Conservation (phyloP, 768 basidiomycete species). For the Serendipita sp. region DNA sequence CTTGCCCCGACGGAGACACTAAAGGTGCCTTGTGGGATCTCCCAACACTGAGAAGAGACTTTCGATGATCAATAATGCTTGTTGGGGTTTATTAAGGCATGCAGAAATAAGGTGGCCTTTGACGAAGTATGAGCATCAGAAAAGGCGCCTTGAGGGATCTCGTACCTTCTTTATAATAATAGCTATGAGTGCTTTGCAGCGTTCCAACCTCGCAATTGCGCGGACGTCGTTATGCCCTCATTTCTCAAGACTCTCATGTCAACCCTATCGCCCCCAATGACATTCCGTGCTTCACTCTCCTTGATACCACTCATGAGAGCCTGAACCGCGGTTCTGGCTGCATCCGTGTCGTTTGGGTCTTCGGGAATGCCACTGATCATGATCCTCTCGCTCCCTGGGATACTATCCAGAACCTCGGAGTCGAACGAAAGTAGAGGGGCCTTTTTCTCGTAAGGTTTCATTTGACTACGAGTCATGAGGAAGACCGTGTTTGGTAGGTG, state of each 20-base stretch:
- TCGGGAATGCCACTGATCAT: neutral
- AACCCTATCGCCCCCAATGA: neutral
- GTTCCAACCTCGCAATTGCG: neutral
- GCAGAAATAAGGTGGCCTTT: too few relatives aligned
- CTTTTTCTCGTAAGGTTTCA: neutral
- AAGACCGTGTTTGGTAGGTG: neutral
- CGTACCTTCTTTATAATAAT: too few relatives aligned
- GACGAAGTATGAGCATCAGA: too few relatives aligned
- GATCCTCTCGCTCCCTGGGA: neutral
- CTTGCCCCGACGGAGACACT: constrained; percentile 32
- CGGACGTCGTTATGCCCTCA: neutral
- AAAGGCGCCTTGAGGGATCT: too few relatives aligned
- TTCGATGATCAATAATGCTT: too few relatives aligned
- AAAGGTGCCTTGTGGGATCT: constrained; percentile 32
- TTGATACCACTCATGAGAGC: neutral
- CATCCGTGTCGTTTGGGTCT: neutral
- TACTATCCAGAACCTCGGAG: neutral
- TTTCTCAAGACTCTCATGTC: neutral
- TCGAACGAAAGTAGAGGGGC: neutral
- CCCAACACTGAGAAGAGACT: constrained; percentile 33
- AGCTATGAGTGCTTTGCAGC: neutral
- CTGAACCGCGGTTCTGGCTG: neutral
- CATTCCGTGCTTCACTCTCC: neutral
- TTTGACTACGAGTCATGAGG: neutral
- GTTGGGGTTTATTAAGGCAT: too few relatives aligned